Base-by-base conservation (phyloP, 2,329 filamentous ascomycete genomes). In the Fonsecaea multimorphosa region DNA sequence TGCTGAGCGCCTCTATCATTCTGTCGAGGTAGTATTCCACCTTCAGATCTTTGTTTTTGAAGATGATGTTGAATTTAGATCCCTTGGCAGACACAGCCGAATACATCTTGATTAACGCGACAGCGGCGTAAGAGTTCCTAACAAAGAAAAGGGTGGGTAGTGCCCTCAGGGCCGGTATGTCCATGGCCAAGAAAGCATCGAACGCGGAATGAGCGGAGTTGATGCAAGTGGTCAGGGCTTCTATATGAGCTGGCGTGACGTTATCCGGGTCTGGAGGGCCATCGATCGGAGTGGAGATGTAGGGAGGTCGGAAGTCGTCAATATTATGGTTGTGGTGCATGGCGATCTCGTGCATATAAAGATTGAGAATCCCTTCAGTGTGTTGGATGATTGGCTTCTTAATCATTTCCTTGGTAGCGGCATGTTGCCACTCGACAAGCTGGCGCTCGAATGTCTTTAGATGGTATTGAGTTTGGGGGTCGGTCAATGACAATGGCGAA, bases 311-410 rank as follows among this genome's bases (percentile, higher is more conserved):
- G 71, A 85, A 83, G 29, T 87, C 83, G 7, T 86, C 82, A 1
- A 82, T 81, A 22, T 80, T 81, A 68, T 86, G 84, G 59, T 91
- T 87, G 8, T 85, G 81, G 69, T 91, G 88, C 68, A 93, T 85
- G 2, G 86, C 87, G 61, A 91, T 86, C 76, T 93, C 91, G 74
- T 93, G 89, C 80, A 93, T 88, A 74, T 91, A 92, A 2, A 93
- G 79, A 67, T 84, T 89, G 38, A 91, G 75, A 1, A 89, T 84
- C 68, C 88, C 81, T 70, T 91, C 87, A 66, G 85, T 85, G 70
- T 92, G 83, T 19, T 80, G 79, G 53, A 92, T 79, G 0, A 86
- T 83, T n/a, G 85, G 88, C 88, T 74, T 64, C 59, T 69, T 64
- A 57, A 67, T 82, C 36, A 84, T 72, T 6, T 86, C 83, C 38